Conservation (phyloP, 2,329 filamentous ascomycete genomes). For the Aspergillus sp. region DNA sequence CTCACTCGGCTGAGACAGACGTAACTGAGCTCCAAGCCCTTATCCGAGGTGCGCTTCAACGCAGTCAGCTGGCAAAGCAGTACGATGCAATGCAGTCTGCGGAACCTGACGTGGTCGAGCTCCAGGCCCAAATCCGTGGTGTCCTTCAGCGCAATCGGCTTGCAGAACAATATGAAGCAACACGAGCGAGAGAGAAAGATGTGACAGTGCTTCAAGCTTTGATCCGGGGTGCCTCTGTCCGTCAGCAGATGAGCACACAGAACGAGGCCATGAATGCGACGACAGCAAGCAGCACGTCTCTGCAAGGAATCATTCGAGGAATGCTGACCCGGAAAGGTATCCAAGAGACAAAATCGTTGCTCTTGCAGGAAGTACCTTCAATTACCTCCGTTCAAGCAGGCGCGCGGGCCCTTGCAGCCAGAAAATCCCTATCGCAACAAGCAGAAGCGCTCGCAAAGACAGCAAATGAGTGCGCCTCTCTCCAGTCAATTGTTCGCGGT, state of each 20-base stretch:
- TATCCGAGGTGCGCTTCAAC: constrained; percentile 12
- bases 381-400: constrained; percentile 42
- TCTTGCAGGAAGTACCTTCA: constrained; percentile 29
- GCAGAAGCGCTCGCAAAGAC: constrained; percentile 45
- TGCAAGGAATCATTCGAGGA: constrained; percentile 64
- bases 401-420: constrained; percentile 38
- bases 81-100: constrained; percentile 35
- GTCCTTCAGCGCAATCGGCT: constrained; percentile 23
- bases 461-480: constrained; percentile 42
- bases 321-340: constrained; percentile 48
- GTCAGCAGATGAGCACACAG: constrained; percentile 46
- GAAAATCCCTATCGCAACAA: constrained; percentile 43
- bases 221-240: constrained; percentile 66
- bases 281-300: constrained; percentile 49
- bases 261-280: constrained; percentile 49
- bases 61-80: constrained; percentile 31
- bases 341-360: constrained; percentile 25
- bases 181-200: constrained; percentile 52
- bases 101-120: constrained; percentile 17
- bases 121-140: constrained; percentile 57
- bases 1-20: neutral
- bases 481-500: constrained; percentile 52
- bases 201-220: constrained; percentile 66
- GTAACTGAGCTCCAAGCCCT: neutral
- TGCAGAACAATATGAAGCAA: constrained; percentile 26